Conservation (phyloP, 2,329 filamentous ascomycete species). For the Colletotrichum sojae region DNA sequence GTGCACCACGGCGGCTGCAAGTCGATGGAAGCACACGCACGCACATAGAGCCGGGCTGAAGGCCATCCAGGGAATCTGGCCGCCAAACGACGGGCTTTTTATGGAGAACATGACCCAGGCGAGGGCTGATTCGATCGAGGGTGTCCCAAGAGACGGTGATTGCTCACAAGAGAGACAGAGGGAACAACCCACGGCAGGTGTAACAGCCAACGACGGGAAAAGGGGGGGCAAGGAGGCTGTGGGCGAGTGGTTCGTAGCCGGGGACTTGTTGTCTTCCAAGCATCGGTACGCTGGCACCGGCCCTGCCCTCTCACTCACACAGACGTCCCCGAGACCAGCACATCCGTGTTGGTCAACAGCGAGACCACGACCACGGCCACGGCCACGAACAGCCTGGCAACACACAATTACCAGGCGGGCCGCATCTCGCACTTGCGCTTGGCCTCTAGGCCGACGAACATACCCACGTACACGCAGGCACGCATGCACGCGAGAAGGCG, state of each 20-base stretch:
- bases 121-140: slow-evolving; percentile 9
- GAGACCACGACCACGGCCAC: slow-evolving; percentile 2
- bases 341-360: slow-evolving; percentile 5
- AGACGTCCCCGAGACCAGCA: slow-evolving; percentile 9
- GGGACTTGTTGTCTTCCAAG: slow-evolving; percentile 34
- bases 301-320: slow-evolving; percentile 25
- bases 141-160: not conserved
- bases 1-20: slow-evolving; percentile 24
- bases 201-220: slow-evolving; percentile 25
- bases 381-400: slow-evolving; percentile 2
- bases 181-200: slow-evolving; percentile 26
- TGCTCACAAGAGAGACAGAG: slow-evolving; percentile 19
- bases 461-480: slow-evolving; percentile 1
- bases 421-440: slow-evolving; percentile 20
- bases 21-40: slow-evolving; percentile 27
- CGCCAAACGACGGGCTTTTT: slow-evolving; percentile 29
- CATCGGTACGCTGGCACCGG: slow-evolving; percentile 24
- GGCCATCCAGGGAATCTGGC: slow-evolving; percentile 21
- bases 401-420: not conserved
- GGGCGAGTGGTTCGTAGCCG: slow-evolving; percentile 18
- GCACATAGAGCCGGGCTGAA: slow-evolving; percentile 7
- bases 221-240: slow-evolving; percentile 24
- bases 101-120: slow-evolving; percentile 29
- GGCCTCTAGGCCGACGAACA: slow-evolving; percentile 21
- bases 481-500: slow-evolving; percentile 3